Conservation (phyloP, 805 yeast species). For the Lachancea fermentati region DNA sequence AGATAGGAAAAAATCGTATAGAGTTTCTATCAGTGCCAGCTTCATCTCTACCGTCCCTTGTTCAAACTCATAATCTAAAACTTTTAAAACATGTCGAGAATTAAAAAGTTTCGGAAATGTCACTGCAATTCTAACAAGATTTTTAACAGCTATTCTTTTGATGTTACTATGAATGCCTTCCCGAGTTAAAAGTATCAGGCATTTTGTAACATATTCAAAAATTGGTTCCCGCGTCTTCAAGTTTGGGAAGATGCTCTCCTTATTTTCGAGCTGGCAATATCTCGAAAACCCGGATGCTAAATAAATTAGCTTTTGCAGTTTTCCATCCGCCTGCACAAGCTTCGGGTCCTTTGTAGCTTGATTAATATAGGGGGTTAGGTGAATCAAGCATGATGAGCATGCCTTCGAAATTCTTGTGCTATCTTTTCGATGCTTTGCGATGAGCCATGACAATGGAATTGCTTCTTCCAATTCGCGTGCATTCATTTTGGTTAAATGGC, state of each 20-base stretch:
- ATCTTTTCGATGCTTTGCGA: slow-evolving; percentile 44
- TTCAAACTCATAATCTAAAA: slow-evolving; percentile 48
- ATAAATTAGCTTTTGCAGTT: slow-evolving; percentile 50
- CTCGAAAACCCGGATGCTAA: slow-evolving; percentile 69
- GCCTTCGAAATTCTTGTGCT: slow-evolving; percentile 52
- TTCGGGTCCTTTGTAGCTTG: slow-evolving; percentile 23
- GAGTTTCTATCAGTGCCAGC: slow-evolving; percentile 49
- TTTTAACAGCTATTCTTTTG: slow-evolving; percentile 49
- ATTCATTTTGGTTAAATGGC: slow-evolving; percentile 53
- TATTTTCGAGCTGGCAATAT: slow-evolving; percentile 54
- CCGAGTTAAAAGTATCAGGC: slow-evolving; percentile 50
- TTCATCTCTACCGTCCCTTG: slow-evolving; percentile 37
- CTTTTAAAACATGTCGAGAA: slow-evolving; percentile 45
- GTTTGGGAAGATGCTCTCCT: slow-evolving; percentile 37
- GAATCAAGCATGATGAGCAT: slow-evolving; percentile 52
- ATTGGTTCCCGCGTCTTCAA: slow-evolving; percentile 49
- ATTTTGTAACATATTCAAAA: slow-evolving; percentile 51
- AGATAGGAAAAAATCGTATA: slow-evolving; percentile 49
- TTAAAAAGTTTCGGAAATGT: slow-evolving; percentile 63
- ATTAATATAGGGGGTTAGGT: slow-evolving; percentile 43
- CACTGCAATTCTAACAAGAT: slow-evolving; percentile 53
- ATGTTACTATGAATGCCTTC: slow-evolving; percentile 31
- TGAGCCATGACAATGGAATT: slow-evolving; percentile 59
- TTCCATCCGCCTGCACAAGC: slow-evolving; percentile 34
- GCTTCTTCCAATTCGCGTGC: slow-evolving; percentile 65